Conservation (phyloP, 441 rosid species). For the Euphorbia schlechtendalii region DNA sequence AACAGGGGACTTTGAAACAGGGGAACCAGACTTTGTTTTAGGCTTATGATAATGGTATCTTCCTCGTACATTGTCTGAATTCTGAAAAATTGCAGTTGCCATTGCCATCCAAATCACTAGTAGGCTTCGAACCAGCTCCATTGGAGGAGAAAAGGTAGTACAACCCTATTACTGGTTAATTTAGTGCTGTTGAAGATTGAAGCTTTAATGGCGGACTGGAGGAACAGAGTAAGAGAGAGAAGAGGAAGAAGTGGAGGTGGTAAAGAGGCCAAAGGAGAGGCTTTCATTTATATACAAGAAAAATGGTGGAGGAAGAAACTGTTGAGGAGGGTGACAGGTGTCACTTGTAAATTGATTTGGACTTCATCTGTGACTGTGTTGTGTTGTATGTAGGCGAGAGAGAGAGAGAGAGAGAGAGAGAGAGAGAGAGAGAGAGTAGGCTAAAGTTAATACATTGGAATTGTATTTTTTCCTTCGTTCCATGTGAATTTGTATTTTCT, state of each 20-base stretch:
- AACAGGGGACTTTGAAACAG: conserved; percentile 31
- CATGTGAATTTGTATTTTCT: too few relatives aligned
- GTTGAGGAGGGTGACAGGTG: conserved; percentile 25
- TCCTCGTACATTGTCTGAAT: conserved; percentile 43
- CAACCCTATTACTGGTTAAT: too few relatives aligned
- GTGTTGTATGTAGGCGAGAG: conserved; percentile 2
- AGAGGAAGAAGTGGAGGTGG: conserved; percentile 7
- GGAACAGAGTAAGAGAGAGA: conserved; percentile 1
- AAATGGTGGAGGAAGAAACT: conserved; percentile 1
- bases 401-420: background rate
- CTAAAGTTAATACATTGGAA: too few relatives aligned
- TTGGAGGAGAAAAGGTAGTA: background rate
- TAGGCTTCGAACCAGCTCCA: conserved; percentile 26
- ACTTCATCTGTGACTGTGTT: conserved; percentile 14
- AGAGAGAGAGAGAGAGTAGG: too few relatives aligned
- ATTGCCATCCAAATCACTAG: conserved; percentile 20
- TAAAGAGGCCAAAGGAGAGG: conserved; percentile 14
- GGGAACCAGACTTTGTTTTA: conserved; percentile 22
- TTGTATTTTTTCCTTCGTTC: too few relatives aligned
- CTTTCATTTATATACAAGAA: conserved; percentile 24
- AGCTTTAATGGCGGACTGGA: too few relatives aligned
- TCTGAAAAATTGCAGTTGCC: conserved; percentile 19
- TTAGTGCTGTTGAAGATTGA: too few relatives aligned
- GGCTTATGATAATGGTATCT: conserved; percentile 66
- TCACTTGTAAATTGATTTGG: conserved; percentile 22